Evolutionary conservation across 208 protist genomes (phyloP).

Genomic region (Trypanosoma grayi): DNA sequence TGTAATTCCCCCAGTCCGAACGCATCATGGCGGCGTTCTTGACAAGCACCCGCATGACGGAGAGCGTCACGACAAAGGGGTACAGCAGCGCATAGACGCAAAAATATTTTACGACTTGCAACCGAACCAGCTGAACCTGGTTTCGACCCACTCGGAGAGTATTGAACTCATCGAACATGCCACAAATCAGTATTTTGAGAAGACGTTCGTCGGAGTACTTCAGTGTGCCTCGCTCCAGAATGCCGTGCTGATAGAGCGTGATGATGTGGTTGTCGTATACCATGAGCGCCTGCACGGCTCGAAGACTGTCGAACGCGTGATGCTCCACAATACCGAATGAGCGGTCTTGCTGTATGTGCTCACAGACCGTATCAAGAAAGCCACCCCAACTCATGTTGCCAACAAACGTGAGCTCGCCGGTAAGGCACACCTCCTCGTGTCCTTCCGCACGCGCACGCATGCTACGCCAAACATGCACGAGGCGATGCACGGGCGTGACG

Average conservation of each 20-base stretch:
- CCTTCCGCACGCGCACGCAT: constrained; percentile 31
- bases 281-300: constrained; percentile 65
- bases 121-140: constrained; percentile 36
- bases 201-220: constrained; percentile 43
- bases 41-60: constrained; percentile 56
- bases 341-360: constrained; percentile 26
- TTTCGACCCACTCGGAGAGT: constrained; percentile 38
- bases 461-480: constrained; percentile 33
- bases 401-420: constrained; percentile 34
- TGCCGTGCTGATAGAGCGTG: constrained; percentile 46
- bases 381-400: constrained; percentile 61
- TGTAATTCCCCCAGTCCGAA: constrained; percentile 49
- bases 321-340: constrained; percentile 25
- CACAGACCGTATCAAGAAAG: constrained; percentile 66
- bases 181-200: constrained; percentile 35
- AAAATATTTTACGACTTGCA: constrained; percentile 39
- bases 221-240: constrained; percentile 44
- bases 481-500: constrained; percentile 55
- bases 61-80: constrained; percentile 52
- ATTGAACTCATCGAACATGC: constrained; percentile 72
- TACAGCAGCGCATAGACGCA: constrained; percentile 45
- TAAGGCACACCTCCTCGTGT: constrained; percentile 33
- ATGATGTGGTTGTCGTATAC: constrained; percentile 77
- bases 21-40: constrained; percentile 71
- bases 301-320: constrained; percentile 50